A percentile compares a stretch with the other conserved stretches of the same genome.
phyloP scores from a whole-genome alignment of 768 basidiomycete genomes.

The Boletus rufocinnamomeus region DNA sequence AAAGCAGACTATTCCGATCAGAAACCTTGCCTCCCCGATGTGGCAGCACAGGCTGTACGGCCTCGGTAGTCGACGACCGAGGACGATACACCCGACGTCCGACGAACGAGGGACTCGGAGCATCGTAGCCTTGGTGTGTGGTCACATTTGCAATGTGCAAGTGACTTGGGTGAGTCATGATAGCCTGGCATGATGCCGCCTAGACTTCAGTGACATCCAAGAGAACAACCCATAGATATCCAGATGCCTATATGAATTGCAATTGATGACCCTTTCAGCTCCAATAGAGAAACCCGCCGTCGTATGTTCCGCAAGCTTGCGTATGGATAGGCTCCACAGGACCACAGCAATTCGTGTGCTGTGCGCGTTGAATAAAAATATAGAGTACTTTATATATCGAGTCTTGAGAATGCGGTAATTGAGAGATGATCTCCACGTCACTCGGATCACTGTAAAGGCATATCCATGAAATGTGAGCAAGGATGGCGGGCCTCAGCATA shows the following conservation, averaged over 20 bases:
- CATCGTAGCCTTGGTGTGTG: background rate
- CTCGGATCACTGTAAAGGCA: background rate
- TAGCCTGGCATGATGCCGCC: background rate
- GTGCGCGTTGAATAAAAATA: background rate
- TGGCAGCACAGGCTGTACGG: background rate
- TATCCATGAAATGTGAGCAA: background rate
- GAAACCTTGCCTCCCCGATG: background rate
- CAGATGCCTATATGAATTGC: background rate
- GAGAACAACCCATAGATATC: background rate
- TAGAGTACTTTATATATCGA: background rate
- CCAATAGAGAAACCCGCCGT: background rate
- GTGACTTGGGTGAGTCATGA: background rate
- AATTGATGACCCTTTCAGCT: background rate
- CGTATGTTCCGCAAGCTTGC: background rate
- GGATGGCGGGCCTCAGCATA: background rate
- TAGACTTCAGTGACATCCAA: background rate
- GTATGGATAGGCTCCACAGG: background rate
- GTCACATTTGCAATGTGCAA: background rate
- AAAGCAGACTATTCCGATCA: background rate
- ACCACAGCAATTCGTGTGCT: background rate
- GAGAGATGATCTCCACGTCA: slow-evolving; percentile 11
- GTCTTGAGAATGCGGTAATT: background rate
- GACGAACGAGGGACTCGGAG: background rate
- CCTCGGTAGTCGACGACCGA: background rate
- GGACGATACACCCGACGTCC: background rate